Base-by-base conservation (phyloP, 2,329 filamentous ascomycete genomes). In the Epicoccum nigrum region DNA sequence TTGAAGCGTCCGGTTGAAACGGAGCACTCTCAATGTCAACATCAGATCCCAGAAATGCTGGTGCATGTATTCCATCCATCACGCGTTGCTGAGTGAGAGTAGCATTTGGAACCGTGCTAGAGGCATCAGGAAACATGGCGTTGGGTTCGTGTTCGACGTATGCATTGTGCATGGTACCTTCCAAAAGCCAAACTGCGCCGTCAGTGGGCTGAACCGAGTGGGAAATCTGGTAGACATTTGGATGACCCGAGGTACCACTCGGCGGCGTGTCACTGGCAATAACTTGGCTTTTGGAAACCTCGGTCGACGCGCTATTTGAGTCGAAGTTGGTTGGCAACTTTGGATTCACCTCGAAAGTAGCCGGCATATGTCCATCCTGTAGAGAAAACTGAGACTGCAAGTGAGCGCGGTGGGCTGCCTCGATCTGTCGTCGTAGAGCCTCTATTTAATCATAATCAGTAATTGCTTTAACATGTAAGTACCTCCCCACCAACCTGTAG, bases 71-170 rank as follows among this genome's bases (percentile, higher is more conserved):
- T 28, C 67, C 65, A 28, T 74, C 71, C 20, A 77, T 42, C 41
- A 78, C 55, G n/a, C 67, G 64, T 54, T 74, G 67, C 53, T 77
- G 73, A 15, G 71, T 75, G 9, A 71, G 67, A 25, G 72, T 74
- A 27, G 71, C 74, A 51, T 77, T 74, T 4, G 72, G 71, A 12
- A 77, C 58, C 0, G 77, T 79, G 51, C 71, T 77, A 12, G 75
- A 77, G 31, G 66, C 64, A 23, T 75, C 71, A 38, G 63, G 66
- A 50, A 77, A 78, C 66, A 77, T 65, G 28, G 63, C 60, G 31
- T 62, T 62, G 1, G 76, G 74, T 21, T 78, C 70, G 51, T 77
- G 75, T 12, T 67, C 42, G 15, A 58, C 65, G 42, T 75, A 77
- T 27, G 73, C 61, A 3, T 70, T 59, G 20, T 61, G 59, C 27